Evolutionary conservation across 371 early-diverging fungal genomes (phyloP).

Genomic region (Fennellomyces sp.): DNA sequence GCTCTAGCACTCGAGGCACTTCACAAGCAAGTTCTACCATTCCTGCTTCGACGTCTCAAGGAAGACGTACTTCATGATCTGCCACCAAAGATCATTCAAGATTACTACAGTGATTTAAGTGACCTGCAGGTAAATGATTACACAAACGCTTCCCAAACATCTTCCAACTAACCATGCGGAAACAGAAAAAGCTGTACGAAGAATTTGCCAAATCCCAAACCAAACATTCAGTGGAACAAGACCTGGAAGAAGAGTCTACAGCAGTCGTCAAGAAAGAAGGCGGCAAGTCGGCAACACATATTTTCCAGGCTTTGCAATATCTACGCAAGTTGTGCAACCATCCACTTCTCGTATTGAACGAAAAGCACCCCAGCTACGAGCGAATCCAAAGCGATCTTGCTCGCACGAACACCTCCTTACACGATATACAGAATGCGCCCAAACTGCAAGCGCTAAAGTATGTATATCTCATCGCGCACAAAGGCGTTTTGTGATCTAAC

Average conservation of each 20-base stretch:
- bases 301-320: slow-evolving; percentile 97
- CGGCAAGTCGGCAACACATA: slow-evolving; percentile 72
- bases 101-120: slow-evolving; percentile 95
- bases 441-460: slow-evolving; percentile 88
- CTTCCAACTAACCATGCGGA: too few species aligned
- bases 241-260: slow-evolving; percentile 28
- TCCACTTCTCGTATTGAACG: slow-evolving; percentile 87
- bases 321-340: slow-evolving; percentile 97
- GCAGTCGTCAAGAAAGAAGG: slow-evolving; percentile 10
- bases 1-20: slow-evolving; percentile 91
- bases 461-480: slow-evolving; percentile 11
- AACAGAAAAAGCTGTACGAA: slow-evolving; percentile 87
- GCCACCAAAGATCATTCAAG: slow-evolving; percentile 99
- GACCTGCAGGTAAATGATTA: slow-evolving; percentile 76
- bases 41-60: slow-evolving; percentile 96
- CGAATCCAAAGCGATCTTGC: slow-evolving; percentile 65
- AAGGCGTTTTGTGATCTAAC: neutral
- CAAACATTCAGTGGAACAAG: slow-evolving; percentile 56
- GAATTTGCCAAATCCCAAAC: slow-evolving; percentile 78
- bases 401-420: slow-evolving; percentile 67
- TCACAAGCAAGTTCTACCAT: slow-evolving; percentile 97
- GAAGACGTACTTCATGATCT: slow-evolving; percentile 98
- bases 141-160: too few species aligned
- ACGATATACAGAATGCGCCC: slow-evolving; percentile 91
- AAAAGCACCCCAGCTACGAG: slow-evolving; percentile 82